These are phyloP conservation scores for Chrysosporium keratinophilum DNA, from an alignment of 2,329 filamentous ascomycete genomes.

Conservation along the genomic window DNA sequence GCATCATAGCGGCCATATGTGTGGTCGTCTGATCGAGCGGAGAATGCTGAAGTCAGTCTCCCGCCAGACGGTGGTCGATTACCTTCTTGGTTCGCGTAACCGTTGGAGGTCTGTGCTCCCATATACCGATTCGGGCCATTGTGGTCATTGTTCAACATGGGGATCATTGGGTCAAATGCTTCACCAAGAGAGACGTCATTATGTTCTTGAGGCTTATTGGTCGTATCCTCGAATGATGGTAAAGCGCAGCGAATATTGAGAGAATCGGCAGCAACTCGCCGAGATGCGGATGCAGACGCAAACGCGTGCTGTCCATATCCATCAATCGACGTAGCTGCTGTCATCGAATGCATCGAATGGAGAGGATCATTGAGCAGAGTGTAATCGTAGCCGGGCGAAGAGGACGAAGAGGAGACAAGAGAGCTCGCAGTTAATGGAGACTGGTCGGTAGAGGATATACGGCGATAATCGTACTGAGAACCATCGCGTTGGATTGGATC, in stretches of 20 bases:
- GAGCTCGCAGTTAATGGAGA: conserved; percentile 32
- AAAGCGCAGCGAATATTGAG: conserved; percentile 20
- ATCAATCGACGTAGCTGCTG: conserved; percentile 25
- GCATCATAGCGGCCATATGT: conserved; percentile 28
- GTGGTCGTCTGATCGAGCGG: conserved; percentile 20
- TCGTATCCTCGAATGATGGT: conserved; percentile 23
- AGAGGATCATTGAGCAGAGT: conserved; percentile 31
- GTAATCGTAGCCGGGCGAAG: conserved; percentile 29
- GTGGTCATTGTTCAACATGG: conserved; percentile 24
- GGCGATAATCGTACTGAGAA: conserved; percentile 30
- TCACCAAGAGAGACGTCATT: conserved; percentile 22
- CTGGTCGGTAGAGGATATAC: conserved; percentile 28
- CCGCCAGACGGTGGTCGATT: conserved; percentile 21
- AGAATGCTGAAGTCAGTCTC: conserved; percentile 27
- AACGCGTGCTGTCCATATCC: conserved; percentile 28
- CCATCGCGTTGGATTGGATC: conserved; percentile 26
- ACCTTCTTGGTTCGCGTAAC: conserved; percentile 18
- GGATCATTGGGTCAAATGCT: conserved; percentile 25
- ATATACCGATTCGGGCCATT: conserved; percentile 21
- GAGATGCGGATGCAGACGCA: conserved; percentile 17
- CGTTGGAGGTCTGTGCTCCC: conserved; percentile 11
- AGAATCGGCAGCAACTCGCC: conserved; percentile 20
- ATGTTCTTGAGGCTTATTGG: conserved; percentile 23
- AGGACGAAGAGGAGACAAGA: conserved; percentile 32
- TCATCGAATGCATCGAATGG: conserved; percentile 32